Evolutionary conservation across 78 protist genomes (phyloP).

Genomic region (Anaeramoeba flamelloides): DNA sequence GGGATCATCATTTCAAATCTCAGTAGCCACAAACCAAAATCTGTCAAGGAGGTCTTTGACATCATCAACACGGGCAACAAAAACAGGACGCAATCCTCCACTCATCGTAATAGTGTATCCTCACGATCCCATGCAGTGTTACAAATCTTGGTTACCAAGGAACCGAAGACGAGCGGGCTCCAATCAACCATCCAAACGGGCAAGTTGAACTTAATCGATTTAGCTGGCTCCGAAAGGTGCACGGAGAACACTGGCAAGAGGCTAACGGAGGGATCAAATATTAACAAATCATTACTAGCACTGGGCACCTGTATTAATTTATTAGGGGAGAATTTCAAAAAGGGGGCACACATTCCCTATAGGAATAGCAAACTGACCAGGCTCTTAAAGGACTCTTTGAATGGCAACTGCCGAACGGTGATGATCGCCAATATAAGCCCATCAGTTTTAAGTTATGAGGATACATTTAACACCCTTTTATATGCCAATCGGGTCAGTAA

Average conservation of each 20-base stretch:
- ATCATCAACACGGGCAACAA: slow-evolving; percentile 48
- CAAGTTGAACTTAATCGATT: slow-evolving; percentile 61
- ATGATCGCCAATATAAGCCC: slow-evolving; percentile 61
- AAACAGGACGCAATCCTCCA: slow-evolving; percentile 40
- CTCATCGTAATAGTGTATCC: slow-evolving; percentile 61
- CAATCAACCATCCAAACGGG: background rate
- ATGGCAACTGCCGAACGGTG: slow-evolving; percentile 57
- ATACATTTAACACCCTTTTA: slow-evolving; percentile 54
- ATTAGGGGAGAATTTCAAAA: slow-evolving; percentile 30
- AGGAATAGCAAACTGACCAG: slow-evolving; percentile 90
- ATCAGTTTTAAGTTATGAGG: slow-evolving; percentile 30
- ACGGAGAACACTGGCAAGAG: slow-evolving; percentile 49
- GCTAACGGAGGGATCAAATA: slow-evolving; percentile 74
- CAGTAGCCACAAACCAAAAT: background rate
- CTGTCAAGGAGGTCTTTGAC: slow-evolving; percentile 29
- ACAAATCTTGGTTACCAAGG: slow-evolving; percentile 30
- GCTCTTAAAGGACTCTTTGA: slow-evolving; percentile 67
- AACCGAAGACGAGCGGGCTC: background rate
- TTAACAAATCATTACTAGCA: slow-evolving; percentile 78
- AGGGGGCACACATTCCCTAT: slow-evolving; percentile 61
- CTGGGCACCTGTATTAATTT: slow-evolving; percentile 82
- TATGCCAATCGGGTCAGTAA: slow-evolving; percentile 52
- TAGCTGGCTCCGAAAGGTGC: slow-evolving; percentile 85
- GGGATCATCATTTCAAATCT: background rate
- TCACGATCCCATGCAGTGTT: slow-evolving; percentile 86